Evolutionary conservation across 192 early-diverging fungal genomes (phyloP).

Genomic region (Coemansia sp.): DNA sequence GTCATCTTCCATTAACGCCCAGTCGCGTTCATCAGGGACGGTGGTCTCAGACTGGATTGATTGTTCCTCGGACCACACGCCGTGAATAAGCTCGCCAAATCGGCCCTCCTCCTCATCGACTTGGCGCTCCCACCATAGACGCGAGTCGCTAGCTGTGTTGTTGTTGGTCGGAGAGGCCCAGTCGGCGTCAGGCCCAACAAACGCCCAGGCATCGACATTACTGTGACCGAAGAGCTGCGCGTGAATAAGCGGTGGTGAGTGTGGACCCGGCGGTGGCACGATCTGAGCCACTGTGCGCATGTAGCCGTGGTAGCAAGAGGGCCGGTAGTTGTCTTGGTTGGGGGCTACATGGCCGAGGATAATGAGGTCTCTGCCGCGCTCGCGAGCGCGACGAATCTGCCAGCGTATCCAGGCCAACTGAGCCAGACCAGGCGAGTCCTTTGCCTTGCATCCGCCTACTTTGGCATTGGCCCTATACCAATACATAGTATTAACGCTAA

Average conservation of each 20-base stretch:
- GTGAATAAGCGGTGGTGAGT: constrained; percentile 15
- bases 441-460: constrained; percentile 61
- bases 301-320: constrained; percentile 56
- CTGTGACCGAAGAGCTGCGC: constrained; percentile 76
- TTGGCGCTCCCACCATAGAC: constrained; percentile 39
- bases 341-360: constrained; percentile 72
- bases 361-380: constrained; percentile 56
- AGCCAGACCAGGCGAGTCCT: constrained; percentile 61
- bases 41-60: background rate
- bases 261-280: constrained; percentile 14
- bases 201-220: constrained; percentile 71
- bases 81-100: constrained; percentile 42
- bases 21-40: constrained; percentile 13
- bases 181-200: constrained; percentile 52
- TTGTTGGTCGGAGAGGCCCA: constrained; percentile 15
- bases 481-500: constrained; percentile 73
- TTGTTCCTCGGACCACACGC: constrained; percentile 25
- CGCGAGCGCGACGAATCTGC: constrained; percentile 55
- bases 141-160: background rate
- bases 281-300: constrained; percentile 49
- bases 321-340: constrained; percentile 53
- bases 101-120: constrained; percentile 44
- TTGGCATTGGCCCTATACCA: constrained; percentile 70
- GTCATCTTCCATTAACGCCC: constrained; percentile 44
- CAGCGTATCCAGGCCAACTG: constrained; percentile 73